Conservation (phyloP, 306 rosid genomes). For the Castanopsis chinensis region DNA sequence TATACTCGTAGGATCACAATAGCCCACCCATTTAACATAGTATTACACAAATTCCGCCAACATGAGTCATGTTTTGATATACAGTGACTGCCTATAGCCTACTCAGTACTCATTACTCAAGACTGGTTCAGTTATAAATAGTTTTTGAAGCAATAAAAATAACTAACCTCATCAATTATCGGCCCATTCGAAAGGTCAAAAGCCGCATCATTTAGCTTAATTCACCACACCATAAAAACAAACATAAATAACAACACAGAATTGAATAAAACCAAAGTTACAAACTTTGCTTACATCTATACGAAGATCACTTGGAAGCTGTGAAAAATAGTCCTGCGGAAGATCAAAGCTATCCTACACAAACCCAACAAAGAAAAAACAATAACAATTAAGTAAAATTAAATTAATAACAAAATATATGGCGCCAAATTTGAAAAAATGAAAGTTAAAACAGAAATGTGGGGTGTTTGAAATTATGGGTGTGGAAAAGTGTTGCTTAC, state of each 20-base stretch:
- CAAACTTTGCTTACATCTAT: constrained; percentile 57
- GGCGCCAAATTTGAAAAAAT: neutral
- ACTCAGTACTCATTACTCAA: neutral
- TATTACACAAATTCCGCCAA: neutral
- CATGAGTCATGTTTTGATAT: neutral
- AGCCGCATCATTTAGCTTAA: constrained; percentile 88
- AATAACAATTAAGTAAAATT: neutral
- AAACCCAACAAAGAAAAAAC: neutral
- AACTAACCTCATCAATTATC: constrained; percentile 67
- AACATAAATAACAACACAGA: neutral
- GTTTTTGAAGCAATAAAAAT: neutral
- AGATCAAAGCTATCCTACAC: constrained; percentile 81
- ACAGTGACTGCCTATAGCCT: too few species aligned
- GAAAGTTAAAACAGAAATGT: neutral
- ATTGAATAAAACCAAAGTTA: neutral
- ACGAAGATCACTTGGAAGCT: constrained; percentile 86
- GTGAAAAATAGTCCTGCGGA: constrained; percentile 66
- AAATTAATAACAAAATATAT: neutral
- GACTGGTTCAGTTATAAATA: neutral
- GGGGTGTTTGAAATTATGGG: neutral
- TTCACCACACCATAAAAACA: constrained; percentile 23
- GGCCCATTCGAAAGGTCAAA: constrained; percentile 91
- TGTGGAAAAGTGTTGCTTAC: constrained; percentile 37
- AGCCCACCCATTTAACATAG: neutral
- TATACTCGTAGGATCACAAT: neutral